phyloP scores from a whole-genome alignment of 768 basidiomycete genomes.

The Clathrus columnatus region DNA sequence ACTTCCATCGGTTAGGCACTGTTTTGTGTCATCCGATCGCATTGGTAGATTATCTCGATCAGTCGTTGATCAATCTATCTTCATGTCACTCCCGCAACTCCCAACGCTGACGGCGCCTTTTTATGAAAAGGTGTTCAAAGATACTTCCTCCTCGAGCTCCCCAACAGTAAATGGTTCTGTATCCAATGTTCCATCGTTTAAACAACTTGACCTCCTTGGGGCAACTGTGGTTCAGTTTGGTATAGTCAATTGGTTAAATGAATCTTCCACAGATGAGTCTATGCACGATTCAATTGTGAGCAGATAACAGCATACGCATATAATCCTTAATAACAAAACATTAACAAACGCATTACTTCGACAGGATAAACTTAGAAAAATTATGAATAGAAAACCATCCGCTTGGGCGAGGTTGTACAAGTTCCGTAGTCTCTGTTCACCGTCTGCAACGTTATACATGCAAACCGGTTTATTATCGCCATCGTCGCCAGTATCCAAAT shows the following conservation, averaged over 20 bases:
- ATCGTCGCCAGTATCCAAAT: not conserved
- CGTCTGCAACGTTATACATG: too few relatives aligned
- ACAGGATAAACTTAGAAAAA: not conserved
- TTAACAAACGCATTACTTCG: not conserved
- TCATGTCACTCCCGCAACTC: too few relatives aligned
- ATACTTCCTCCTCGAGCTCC: too few relatives aligned
- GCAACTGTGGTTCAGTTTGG: not conserved
- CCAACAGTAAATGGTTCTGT: not conserved
- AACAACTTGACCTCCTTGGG: slow-evolving; percentile 1
- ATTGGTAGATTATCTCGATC: too few relatives aligned
- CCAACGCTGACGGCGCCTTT: too few relatives aligned
- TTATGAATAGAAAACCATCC: not conserved
- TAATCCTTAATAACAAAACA: not conserved
- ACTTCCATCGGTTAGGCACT: too few relatives aligned
- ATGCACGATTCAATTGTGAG: not conserved
- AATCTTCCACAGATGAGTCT: not conserved
- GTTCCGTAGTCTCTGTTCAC: not conserved
- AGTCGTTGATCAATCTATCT: too few relatives aligned
- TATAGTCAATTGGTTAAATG: not conserved
- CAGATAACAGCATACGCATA: not conserved
- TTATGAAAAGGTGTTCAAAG: too few relatives aligned
- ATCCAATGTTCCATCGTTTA: not conserved
- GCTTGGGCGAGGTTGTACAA: slow-evolving; percentile 6
- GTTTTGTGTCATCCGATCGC: too few relatives aligned
- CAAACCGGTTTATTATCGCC: not conserved